phyloP scores from a whole-genome alignment of 495 filamentous ascomycete species.

The Cercophora scortea region DNA sequence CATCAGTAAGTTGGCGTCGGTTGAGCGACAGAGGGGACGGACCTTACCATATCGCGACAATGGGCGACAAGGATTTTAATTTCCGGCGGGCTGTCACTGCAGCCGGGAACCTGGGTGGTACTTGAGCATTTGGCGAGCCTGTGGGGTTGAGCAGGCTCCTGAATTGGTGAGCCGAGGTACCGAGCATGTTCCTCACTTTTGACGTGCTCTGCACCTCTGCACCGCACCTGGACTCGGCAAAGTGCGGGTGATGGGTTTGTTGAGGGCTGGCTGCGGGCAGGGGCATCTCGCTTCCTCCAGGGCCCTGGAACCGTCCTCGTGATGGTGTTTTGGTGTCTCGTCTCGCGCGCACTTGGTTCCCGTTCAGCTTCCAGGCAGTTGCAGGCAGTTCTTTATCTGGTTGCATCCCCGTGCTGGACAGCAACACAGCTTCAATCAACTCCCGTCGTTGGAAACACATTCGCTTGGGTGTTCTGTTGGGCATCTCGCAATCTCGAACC shows the following conservation, averaged over 20 bases:
- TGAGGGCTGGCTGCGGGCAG: slow-evolving; percentile 9
- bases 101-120: slow-evolving; percentile 2
- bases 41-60: slow-evolving; percentile 3
- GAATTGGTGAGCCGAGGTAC: slow-evolving; percentile 3
- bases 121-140: not conserved
- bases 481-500: no score
- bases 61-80: slow-evolving; percentile 9
- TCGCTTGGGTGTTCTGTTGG: no score
- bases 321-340: slow-evolving; percentile 14
- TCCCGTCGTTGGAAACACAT: no score
- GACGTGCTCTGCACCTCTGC: not conserved
- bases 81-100: slow-evolving; percentile 4
- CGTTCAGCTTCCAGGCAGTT: not conserved
- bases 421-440: no score
- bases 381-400: not conserved
- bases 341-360: not conserved
- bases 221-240: slow-evolving; percentile 13
- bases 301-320: slow-evolving; percentile 5
- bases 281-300: no score
- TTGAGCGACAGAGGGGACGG: slow-evolving; percentile 1
- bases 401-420: not conserved
- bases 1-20: slow-evolving; percentile 8
- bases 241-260: slow-evolving; percentile 21
- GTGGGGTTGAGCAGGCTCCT: no score
- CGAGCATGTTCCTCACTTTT: not conserved